Evolutionary conservation across 176 grass and related monocot species (phyloP).

Genomic region (Secale cereale): DNA sequence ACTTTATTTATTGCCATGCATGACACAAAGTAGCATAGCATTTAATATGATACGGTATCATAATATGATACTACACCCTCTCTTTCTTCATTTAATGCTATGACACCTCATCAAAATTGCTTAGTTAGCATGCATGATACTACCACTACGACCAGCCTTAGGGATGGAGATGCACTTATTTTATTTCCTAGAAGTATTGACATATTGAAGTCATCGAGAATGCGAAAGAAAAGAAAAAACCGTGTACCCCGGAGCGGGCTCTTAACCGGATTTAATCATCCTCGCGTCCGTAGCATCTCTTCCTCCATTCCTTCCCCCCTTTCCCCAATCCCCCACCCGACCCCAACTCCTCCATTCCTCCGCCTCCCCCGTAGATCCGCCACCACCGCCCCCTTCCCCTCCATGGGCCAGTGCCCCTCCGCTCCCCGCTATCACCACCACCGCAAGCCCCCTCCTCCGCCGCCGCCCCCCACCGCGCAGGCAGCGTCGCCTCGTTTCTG

Average conservation of each 20-base stretch:
- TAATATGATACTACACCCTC: too few relatives aligned
- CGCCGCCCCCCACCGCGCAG: not conserved
- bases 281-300: conserved; percentile 27
- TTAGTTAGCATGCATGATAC: too few relatives aligned
- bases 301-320: not conserved
- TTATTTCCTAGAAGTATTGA: too few relatives aligned
- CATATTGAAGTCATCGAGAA: too few relatives aligned
- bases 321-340: not conserved
- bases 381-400: not conserved
- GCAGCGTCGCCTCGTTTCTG: not conserved
- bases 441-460: not conserved
- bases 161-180: too few relatives aligned
- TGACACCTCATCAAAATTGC: too few relatives aligned
- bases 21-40: too few relatives aligned
- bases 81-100: too few relatives aligned
- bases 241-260: not conserved
- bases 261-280: conserved; percentile 30
- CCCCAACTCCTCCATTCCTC: not conserved
- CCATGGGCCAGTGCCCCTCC: conserved; percentile 58
- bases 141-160: too few relatives aligned
- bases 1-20: too few relatives aligned
- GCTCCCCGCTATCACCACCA: not conserved
- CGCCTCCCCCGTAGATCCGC: conserved; percentile 33
- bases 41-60: too few relatives aligned
- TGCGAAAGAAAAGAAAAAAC: too few relatives aligned